These are phyloP conservation scores for Globisporangium perplexum DNA, from an alignment of 352 stramenopile species.

Conservation along the genomic window DNA sequence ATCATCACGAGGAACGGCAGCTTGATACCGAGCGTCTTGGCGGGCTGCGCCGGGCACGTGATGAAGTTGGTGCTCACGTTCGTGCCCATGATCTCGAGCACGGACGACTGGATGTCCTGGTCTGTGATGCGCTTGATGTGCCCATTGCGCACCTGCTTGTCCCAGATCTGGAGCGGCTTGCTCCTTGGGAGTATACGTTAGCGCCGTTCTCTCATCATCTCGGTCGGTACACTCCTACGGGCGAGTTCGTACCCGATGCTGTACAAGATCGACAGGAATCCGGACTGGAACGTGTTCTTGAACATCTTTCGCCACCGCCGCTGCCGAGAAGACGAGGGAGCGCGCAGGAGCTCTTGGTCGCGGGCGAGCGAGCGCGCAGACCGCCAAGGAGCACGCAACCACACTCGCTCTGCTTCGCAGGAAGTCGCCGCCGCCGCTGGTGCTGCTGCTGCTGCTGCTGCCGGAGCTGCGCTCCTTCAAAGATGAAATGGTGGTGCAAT, in stretches of 20 bases:
- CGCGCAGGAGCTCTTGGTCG: too few species aligned
- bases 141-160: constrained; percentile 96
- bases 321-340: too few species aligned
- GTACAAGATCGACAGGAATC: constrained; percentile 98
- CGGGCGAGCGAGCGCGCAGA: too few species aligned
- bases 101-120: constrained; percentile 96
- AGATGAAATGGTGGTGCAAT: too few species aligned
- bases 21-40: constrained; percentile 96
- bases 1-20: constrained; percentile 98
- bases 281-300: constrained; percentile 97
- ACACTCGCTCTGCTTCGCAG: too few species aligned
- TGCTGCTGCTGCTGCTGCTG: too few species aligned
- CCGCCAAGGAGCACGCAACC: too few species aligned
- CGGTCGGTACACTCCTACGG: neutral
- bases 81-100: constrained; percentile 98
- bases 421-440: too few species aligned
- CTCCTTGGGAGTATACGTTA: constrained; percentile 44
- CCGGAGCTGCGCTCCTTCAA: too few species aligned
- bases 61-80: constrained; percentile 99
- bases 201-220: neutral
- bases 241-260: constrained; percentile 82
- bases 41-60: constrained; percentile 91
- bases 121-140: constrained; percentile 99
- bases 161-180: constrained; percentile 98
- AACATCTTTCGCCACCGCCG: constrained; percentile 76